Evolutionary conservation across 345 rosid species (phyloP).

Genomic region (Heritiera littoralis): DNA sequence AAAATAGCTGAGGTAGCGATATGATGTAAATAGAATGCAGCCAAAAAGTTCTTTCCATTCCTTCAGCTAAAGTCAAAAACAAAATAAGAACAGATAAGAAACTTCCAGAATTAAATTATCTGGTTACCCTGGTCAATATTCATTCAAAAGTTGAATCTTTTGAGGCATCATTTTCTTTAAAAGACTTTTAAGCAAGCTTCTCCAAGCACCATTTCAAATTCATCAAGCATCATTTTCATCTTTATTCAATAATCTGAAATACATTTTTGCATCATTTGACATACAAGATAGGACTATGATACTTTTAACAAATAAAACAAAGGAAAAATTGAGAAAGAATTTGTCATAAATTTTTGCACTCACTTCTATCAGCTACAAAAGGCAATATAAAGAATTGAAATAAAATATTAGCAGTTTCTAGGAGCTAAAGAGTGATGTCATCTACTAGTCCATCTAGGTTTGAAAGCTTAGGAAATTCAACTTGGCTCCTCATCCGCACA

Average conservation of each 20-base stretch:
- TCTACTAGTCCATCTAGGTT: constrained; percentile 22
- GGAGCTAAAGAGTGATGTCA: not conserved
- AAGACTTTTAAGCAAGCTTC: constrained; percentile 18
- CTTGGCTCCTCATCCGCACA: constrained; percentile 35
- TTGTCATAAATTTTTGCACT: constrained; percentile 17
- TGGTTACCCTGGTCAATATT: too few species aligned
- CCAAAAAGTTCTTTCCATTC: too few species aligned
- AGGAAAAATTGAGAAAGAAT: constrained; percentile 11
- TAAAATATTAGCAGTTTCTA: not conserved
- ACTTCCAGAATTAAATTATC: too few species aligned
- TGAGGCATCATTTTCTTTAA: not conserved
- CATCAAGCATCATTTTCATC: constrained; percentile 47
- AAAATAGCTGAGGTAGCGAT: too few species aligned
- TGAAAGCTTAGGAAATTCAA: constrained; percentile 28
- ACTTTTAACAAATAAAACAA: not conserved
- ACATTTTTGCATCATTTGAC: not conserved
- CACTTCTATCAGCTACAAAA: constrained; percentile 11
- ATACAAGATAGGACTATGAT: constrained; percentile 26
- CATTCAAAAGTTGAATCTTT: not conserved
- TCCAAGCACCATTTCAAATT: constrained; percentile 18
- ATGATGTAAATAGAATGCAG: too few species aligned
- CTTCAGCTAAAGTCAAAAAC: too few species aligned
- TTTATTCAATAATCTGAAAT: not conserved
- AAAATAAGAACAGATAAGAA: too few species aligned
- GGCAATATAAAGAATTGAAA: not conserved